A percentile compares a stretch with the other conserved stretches of the same genome.
These are phyloP conservation scores for Ceratobasidium sp. DNA, from an alignment of 1,284 basidiomycete species.

Conservation along the genomic window DNA sequence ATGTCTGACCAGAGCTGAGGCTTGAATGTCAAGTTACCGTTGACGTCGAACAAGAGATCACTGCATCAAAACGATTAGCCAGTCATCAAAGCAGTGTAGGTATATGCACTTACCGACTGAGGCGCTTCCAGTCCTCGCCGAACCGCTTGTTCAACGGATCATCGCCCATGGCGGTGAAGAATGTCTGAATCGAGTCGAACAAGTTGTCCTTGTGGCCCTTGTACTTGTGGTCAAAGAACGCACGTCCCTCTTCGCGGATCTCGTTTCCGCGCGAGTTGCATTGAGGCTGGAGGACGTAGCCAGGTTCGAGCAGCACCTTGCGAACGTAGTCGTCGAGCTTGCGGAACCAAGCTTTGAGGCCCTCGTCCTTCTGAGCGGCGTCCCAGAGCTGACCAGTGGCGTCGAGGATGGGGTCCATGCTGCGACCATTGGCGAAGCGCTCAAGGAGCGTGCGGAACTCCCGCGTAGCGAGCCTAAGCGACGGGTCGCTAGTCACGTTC, in stretches of 20 bases:
- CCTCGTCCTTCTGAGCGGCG: constrained; percentile 81
- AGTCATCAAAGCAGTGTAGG: neutral
- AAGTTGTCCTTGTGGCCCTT: constrained; percentile 84
- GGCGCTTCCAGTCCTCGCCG: constrained; percentile 84
- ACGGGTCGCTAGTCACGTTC: constrained; percentile 65
- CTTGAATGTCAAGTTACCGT: constrained; percentile 93
- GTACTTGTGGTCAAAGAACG: constrained; percentile 90
- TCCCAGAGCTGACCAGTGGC: constrained; percentile 80
- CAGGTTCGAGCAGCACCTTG: constrained; percentile 85
- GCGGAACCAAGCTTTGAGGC: constrained; percentile 83
- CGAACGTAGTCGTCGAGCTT: constrained; percentile 75
- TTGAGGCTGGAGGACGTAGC: constrained; percentile 87
- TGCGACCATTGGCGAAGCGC: constrained; percentile 86
- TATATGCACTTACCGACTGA: constrained; percentile 63
- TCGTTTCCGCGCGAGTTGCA: constrained; percentile 73
- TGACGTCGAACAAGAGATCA: constrained; percentile 80
- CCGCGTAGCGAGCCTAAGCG: constrained; percentile 68
- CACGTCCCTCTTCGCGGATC: constrained; percentile 75
- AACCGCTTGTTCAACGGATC: constrained; percentile 88
- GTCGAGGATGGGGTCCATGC: constrained; percentile 76
- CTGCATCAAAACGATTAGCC: constrained; percentile 55
- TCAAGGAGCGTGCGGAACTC: constrained; percentile 88
- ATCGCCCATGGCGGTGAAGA: constrained; percentile 86
- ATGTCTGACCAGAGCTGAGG: constrained; percentile 87
- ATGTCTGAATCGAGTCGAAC: constrained; percentile 76